These are phyloP conservation scores for Botrytis medusae DNA, from an alignment of 2,329 filamentous ascomycete species.

Conservation along the genomic window DNA sequence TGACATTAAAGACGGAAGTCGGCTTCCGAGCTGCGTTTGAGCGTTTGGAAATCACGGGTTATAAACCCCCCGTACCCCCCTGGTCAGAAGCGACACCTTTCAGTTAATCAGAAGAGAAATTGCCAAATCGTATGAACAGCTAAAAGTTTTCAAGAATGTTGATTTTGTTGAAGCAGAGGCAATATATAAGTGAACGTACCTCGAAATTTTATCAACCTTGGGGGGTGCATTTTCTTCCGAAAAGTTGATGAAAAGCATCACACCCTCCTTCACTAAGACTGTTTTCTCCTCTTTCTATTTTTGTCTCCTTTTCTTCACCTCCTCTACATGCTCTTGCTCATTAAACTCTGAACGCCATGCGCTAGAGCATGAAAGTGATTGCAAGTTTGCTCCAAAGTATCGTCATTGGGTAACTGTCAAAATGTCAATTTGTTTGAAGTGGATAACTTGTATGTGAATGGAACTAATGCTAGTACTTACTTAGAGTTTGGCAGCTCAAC, in stretches of 20 bases:
- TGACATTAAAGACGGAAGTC: neutral
- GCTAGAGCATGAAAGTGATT: neutral
- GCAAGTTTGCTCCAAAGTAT: neutral
- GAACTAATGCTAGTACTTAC: neutral
- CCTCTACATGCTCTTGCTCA: neutral
- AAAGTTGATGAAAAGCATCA: neutral
- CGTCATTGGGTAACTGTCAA: neutral
- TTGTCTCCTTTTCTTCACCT: neutral
- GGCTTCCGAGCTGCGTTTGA: neutral
- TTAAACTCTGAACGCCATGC: neutral
- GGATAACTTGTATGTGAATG: neutral
- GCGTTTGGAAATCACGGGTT: neutral
- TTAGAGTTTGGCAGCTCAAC: neutral
- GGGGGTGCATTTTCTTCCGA: neutral
- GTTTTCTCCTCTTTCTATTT: neutral
- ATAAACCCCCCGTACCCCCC: no score
- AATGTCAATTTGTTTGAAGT: neutral
- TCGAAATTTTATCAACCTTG: neutral
- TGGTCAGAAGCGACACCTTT: neutral
- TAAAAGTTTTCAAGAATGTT: neutral
- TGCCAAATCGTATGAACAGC: neutral
- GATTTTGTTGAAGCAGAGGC: neutral
- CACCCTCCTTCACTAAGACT: neutral
- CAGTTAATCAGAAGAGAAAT: neutral
- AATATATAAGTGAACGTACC: neutral